Percentiles rank a stretch among this genome's conserved stretches.
Conservation (phyloP, 148 eudicot species). For the Camellia granthamiana region DNA sequence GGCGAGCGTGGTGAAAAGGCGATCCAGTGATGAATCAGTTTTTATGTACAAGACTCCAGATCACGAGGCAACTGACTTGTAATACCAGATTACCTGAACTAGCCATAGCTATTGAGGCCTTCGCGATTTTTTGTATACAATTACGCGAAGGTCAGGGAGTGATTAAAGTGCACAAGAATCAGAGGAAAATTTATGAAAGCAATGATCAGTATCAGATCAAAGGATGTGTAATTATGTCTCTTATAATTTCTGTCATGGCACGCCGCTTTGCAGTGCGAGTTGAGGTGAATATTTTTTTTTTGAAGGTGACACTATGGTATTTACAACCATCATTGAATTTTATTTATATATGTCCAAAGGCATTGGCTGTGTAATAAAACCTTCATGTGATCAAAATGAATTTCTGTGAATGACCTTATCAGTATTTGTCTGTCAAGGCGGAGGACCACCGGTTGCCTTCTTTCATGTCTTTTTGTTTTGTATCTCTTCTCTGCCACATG, state of each 20-base stretch:
- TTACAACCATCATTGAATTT: background rate
- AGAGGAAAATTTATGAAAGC: background rate
- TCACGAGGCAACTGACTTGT: conserved; percentile 62
- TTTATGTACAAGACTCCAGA: conserved; percentile 79
- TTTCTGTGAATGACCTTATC: background rate
- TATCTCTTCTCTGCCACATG: too few species aligned
- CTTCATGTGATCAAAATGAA: background rate
- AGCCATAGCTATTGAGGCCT: background rate
- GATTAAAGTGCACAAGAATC: background rate
- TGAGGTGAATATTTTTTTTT: too few species aligned
- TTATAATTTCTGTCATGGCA: too few species aligned
- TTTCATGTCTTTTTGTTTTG: too few species aligned
- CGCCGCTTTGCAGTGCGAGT: too few species aligned
- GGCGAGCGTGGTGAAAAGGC: conserved; percentile 75
- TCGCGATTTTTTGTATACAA: conserved; percentile 24
- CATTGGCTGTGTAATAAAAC: background rate
- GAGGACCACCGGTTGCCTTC: too few species aligned
- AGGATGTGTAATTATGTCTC: background rate
- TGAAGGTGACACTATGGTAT: background rate
- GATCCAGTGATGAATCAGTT: conserved; percentile 72
- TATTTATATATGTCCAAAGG: background rate
- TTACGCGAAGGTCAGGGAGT: background rate
- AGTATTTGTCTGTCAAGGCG: too few species aligned
- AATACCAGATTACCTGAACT: conserved; percentile 32
- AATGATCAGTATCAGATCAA: background rate